A percentile compares a stretch with the other conserved stretches of the same genome.
Conservation (phyloP, 805 yeast species). For the Scheffersomyces amazonensis region DNA sequence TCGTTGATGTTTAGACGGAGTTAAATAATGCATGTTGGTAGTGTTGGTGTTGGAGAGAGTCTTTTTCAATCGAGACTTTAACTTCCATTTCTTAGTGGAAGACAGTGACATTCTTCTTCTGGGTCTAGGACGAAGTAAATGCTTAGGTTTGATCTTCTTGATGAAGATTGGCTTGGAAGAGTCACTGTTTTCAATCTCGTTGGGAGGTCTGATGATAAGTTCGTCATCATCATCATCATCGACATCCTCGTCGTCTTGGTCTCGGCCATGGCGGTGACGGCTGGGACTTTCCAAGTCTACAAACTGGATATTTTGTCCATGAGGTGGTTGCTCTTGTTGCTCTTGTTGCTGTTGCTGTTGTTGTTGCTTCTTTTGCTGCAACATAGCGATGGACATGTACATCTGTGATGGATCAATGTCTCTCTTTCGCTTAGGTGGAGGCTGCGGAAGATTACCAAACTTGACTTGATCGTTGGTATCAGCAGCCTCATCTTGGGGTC, state of each 20-base stretch:
- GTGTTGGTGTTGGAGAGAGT: conserved; percentile 23
- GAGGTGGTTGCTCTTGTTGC: conserved; percentile 3
- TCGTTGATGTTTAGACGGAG: neutral
- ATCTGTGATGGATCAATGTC: conserved; percentile 76
- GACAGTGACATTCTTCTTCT: conserved; percentile 4
- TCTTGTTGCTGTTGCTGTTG: conserved; percentile 7
- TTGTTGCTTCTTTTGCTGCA: conserved; percentile 53
- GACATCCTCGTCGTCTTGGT: conserved; percentile 31
- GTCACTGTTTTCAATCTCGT: conserved; percentile 53
- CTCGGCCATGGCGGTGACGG: conserved; percentile 1
- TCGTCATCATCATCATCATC: conserved; percentile 62
- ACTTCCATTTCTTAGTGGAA: conserved; percentile 2
- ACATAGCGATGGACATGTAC: conserved; percentile 78
- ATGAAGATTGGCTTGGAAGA: conserved; percentile 34
- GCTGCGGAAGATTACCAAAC: conserved; percentile 61
- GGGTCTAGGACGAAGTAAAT: conserved; percentile 12
- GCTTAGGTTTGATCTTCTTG: conserved; percentile 14
- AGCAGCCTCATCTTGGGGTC: conserved; percentile 2
- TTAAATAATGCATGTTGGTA: too few relatives aligned
- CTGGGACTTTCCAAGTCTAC: conserved; percentile 2
- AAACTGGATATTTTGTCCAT: conserved; percentile 1
- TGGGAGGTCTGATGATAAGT: conserved; percentile 72
- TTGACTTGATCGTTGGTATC: conserved; percentile 38
- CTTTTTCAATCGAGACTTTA: conserved; percentile 17
- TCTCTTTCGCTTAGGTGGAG: conserved; percentile 32